Evolutionary conservation across 129 eudicot genomes (phyloP), one percentile per base, ranked within the genome.

Genomic region (Tagetes patula): DNA sequence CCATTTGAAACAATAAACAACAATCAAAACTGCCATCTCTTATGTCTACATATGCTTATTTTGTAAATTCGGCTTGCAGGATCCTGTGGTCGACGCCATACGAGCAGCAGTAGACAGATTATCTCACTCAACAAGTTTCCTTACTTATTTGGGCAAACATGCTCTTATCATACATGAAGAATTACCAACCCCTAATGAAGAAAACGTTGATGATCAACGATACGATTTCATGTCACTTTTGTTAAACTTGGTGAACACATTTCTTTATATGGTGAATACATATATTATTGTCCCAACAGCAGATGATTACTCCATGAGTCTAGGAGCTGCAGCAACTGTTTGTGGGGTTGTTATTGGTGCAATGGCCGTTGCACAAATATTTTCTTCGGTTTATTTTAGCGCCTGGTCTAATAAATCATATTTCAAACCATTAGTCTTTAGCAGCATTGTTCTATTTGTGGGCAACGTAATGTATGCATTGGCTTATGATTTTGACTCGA

Each of bases 231-330:
- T 85, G 89, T 89, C 98, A 62, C 98, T 93, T 79, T 75, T 87
- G 42, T 62, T 93, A 73, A 93, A 90, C 83, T 83, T 90, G 84
- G 96, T 81, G 60, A 93, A 87, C 71, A 84, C 96, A 30, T 93
- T 93, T 69, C 91, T 89, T n/a, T 93, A 93, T 65, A 90, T 93
- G 98, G 92, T 93, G 79, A 93, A 89, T 69, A 89, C 98, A 1
- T 93, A 93, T 76, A 87, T 93, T 61, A 89, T 93, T 72, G 96
- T 93, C 58, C 98, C 98, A 33, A 89, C 98, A 71, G 96, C 98
- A 13, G 98, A 87, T 81, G 92, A 85, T 69, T 93, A 93, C 71
- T 83, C 98, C n/a, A 75, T 80, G 87, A 90, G 92, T 82, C 85
- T 93, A 63, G 98, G 96, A 62, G 92, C 92, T 71, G 90, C 96